Percentiles rank a stretch among this genome's conserved stretches.
phyloP scores from a whole-genome alignment of 1,284 basidiomycete species.

The Cryptococcus hybrid region DNA sequence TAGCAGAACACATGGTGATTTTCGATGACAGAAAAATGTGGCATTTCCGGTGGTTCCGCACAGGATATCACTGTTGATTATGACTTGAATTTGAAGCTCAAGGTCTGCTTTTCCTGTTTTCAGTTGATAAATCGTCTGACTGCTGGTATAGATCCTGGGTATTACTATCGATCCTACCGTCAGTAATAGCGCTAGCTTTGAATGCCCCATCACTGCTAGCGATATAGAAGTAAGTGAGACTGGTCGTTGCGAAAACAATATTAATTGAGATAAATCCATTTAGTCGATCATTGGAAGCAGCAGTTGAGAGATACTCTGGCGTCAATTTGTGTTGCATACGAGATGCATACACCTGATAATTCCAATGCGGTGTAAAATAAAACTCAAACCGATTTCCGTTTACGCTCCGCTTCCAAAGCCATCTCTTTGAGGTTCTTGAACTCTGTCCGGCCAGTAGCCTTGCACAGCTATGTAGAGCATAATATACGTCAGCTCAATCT shows the following conservation, averaged over 20 bases:
- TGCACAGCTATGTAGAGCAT: conserved; percentile 57
- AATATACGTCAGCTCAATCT: conserved; percentile 1
- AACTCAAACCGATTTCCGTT: conserved; percentile 1
- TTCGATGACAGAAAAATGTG: conserved; percentile 64
- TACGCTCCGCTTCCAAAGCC: conserved; percentile 42
- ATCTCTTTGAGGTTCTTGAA: conserved; percentile 61
- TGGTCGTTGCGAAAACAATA: background rate
- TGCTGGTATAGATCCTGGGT: conserved; percentile 55
- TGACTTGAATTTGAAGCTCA: conserved; percentile 49
- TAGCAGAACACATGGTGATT: background rate
- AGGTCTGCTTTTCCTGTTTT: conserved; percentile 3
- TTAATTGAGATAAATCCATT: background rate
- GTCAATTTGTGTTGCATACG: background rate
- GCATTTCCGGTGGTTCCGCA: conserved; percentile 53
- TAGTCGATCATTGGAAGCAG: conserved; percentile 12
- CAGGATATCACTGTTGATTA: conserved; percentile 67
- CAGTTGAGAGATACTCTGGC: background rate
- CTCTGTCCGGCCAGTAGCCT: conserved; percentile 76
- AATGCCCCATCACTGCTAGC: conserved; percentile 58
- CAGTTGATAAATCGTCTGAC: background rate
- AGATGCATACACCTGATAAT: background rate
- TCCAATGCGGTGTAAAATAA: background rate
- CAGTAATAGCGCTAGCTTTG: conserved; percentile 63
- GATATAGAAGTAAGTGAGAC: conserved; percentile 52
- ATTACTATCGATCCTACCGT: conserved; percentile 68